Evolutionary conservation across 2,329 filamentous ascomycete species (phyloP).

Genomic region (Elsinoe fawcettii): DNA sequence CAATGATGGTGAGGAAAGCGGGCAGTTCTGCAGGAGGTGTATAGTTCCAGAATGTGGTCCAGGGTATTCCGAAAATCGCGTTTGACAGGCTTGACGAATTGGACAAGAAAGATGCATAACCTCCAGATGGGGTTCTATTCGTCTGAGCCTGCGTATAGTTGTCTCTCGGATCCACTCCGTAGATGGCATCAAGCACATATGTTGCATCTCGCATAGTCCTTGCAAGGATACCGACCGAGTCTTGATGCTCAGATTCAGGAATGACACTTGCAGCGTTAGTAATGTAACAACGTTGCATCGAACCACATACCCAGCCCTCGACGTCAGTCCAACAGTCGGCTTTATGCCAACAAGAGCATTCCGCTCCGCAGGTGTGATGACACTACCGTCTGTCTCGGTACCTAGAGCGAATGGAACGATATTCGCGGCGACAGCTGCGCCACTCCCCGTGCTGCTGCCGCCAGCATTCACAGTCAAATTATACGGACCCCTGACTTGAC

Average conservation of each 20-base stretch:
- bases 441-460: constrained; percentile 61
- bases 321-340: constrained; percentile 66
- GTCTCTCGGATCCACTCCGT: constrained; percentile 55
- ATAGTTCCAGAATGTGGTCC: constrained; percentile 62
- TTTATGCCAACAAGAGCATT: constrained; percentile 67
- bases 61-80: constrained; percentile 63
- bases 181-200: constrained; percentile 60
- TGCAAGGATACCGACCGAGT: constrained; percentile 61
- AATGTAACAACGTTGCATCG: not conserved
- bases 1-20: constrained; percentile 44
- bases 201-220: constrained; percentile 62
- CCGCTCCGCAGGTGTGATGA: constrained; percentile 64
- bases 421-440: constrained; percentile 56
- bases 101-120: constrained; percentile 52
- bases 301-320: constrained; percentile 39
- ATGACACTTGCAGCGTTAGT: constrained; percentile 33
- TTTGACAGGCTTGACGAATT: constrained; percentile 48
- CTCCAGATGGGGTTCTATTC: constrained; percentile 46
- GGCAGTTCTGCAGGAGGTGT: constrained; percentile 49
- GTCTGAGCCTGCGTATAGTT: constrained; percentile 57
- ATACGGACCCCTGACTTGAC: constrained; percentile 58
- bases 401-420: constrained; percentile 57
- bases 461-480: constrained; percentile 62
- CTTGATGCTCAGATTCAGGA: constrained; percentile 60
- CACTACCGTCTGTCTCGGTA: constrained; percentile 62